Evolutionary conservation across 441 rosid species (phyloP), one percentile per base, ranked within the genome.

Genomic region (Erodium texanum): DNA sequence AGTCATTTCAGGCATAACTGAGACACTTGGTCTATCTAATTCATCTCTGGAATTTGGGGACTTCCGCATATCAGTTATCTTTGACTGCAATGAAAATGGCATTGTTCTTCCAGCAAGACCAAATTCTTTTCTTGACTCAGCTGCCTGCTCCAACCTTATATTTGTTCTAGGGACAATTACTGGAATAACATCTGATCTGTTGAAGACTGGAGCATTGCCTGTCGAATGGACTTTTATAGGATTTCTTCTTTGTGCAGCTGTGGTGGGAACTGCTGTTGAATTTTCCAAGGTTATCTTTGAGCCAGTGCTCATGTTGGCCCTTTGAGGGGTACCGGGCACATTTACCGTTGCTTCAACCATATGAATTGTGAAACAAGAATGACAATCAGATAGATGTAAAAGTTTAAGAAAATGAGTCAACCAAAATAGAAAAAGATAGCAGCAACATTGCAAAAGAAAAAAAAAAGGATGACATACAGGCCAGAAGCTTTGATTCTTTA

Each of bases 81-180:
- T 89, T 45, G 95, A 87, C 82, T 92, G 99, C 89, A 92, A 79
- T 32, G 99, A 89, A 82, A 92, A 95, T 54, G 96, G 98, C 98
- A 92, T 95, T 66, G 97, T 90, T 78, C 98, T 90, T 64, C 87
- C 96, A 70, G 85, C 92, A 70, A 89, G 86, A 74, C 87, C 89
- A 68, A 79, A 76, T 68, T 94, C 96, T 81, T 86, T 82, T 81
- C 88, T 85, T 77, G 84, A 78, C 76, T 88, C 97, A 81, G 81
- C 75, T 63, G 79, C 82, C 69, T 77, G 87, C 76, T 90, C 98
- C 61, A 70, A 56, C 69, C 86, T 76, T 20, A 81, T 73, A 69
- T 81, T 89, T 61, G 77, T 79, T 83, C 97, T 86, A 65, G 98
- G 96, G 71, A 92, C 88, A 81, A 87, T 81, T 19, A 90, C 98